A percentile compares a stretch with the other conserved stretches of the same genome.
phyloP scores from a whole-genome alignment of 129 eudicot genomes.

The Flaveria sonorensis region DNA sequence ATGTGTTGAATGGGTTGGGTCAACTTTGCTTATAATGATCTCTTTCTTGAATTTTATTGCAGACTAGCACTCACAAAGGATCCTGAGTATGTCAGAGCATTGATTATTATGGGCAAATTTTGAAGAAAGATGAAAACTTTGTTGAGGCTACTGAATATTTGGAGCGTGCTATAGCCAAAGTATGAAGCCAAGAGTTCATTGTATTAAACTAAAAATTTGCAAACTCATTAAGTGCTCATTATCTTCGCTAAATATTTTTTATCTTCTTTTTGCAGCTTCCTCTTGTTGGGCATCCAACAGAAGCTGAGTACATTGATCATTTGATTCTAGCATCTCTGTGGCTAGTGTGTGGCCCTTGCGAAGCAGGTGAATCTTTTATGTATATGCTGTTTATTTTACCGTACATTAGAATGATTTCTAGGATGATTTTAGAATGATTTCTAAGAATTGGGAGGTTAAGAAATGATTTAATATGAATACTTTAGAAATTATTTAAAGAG shows the following conservation, averaged over 20 bases:
- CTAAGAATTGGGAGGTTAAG: too few species aligned
- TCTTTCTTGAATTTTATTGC: neutral
- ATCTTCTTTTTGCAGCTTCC: constrained; percentile 50
- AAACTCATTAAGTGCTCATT: neutral
- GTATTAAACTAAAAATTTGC: neutral
- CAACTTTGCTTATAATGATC: neutral
- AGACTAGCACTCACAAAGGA: constrained; percentile 74
- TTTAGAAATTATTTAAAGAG: too few species aligned
- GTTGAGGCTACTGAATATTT: constrained; percentile 65
- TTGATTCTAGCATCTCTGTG: constrained; percentile 68
- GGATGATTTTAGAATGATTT: too few species aligned
- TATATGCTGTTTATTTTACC: neutral
- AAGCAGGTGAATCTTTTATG: constrained; percentile 52
- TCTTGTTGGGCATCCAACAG: constrained; percentile 48
- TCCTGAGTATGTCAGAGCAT: constrained; percentile 64
- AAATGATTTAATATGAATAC: too few species aligned
- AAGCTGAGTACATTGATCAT: constrained; percentile 64
- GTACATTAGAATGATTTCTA: too few species aligned
- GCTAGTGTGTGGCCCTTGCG: constrained; percentile 60
- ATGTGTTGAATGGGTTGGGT: neutral
- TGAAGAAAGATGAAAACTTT: constrained; percentile 46
- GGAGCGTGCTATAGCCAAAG: constrained; percentile 70
- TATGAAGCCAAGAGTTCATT: constrained; percentile 25
- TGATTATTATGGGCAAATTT: constrained; percentile 59
- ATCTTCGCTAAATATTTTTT: neutral